Evolutionary conservation across 306 rosid genomes (phyloP), one percentile per base, ranked within the genome.

Genomic region (Biancaea sappan): DNA sequence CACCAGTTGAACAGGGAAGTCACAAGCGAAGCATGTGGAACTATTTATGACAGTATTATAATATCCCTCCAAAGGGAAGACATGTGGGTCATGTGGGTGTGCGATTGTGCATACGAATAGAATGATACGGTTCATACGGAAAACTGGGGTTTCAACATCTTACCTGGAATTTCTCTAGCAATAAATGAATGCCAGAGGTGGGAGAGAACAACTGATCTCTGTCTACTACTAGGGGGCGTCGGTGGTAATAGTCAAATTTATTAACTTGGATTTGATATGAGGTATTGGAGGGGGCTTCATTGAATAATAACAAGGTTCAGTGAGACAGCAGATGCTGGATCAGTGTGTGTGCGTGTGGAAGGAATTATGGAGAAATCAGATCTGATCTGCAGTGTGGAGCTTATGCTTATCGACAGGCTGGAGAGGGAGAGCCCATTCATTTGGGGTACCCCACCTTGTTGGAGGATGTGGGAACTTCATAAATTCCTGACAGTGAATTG

Each of bases 101-200:
- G 32, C 38, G 63, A 60, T 75, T 11, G 71, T 50, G 73, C n/a
- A 75, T 68, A 77, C 51, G 74, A 80, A 84, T 58, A 60, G 79
- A 53, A 66, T 78, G 86, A 44, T 88, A 93, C 92, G 89, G 91
- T 80, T 73, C 65, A 70, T 90, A 91, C 92, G 96, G 94, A 84
- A 79, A 78, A 32, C 34, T 19, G 60, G 47, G 50, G 51, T 8
- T 51, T 67, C 66, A 62, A 44, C 44, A 18, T 26, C 44, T 38
- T 13, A 62, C 46, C 77, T 35, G 38, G 79, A 38, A 63, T 21
- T 79, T 77, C 28, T 75, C 60, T 57, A 0, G 60, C 41, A 34
- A 69, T 67, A 78, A 84, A 73, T 75, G 73, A 82, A 78, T 86
- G 82, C 54, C 37, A 73, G 19, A 75, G 65, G 43, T 24, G 44